Base-by-base conservation (phyloP, 2,329 filamentous ascomycete species). In the Pseudogymnoascus verrucosus region DNA sequence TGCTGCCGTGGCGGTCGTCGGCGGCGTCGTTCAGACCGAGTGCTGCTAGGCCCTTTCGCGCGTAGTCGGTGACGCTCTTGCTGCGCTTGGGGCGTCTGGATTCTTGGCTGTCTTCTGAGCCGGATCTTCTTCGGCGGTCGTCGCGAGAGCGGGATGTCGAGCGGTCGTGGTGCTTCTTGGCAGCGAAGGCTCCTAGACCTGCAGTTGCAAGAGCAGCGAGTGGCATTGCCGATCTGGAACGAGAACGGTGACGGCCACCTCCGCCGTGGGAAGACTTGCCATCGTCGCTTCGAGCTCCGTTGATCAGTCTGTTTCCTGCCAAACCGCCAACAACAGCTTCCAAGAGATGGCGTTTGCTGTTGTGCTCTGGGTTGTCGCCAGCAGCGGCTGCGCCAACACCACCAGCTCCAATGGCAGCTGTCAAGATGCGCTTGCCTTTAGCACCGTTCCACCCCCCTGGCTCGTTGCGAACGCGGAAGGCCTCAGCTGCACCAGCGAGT, bases 241-340 rank as follows among this genome's bases (percentile, higher is more conserved):
- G 85, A 67, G 89, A 91, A 14, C 85, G 84, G 0, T 81, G 84
- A 54, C 74, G 75, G 65, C 76, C 78, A 65, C 71, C 70, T 8
- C 28, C 31, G 1, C 37, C 57, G 6, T 40, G 57, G 66, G 28
- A 66, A 67, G 37, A 71, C 76, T 71, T 47, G 74, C 66, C 72
- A 76, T 69, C 76, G 73, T 61, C 74, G 75, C 83, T 87, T 77
- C 81, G 83, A 59, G 89, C 85, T 19, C 93, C 93, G 72, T 96
- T 93, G 74, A 96, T 84, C 66, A 96, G 78, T 63, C 90, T 89
- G 76, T 92, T 96, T 51, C 91, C 89, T 34, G 93, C 85, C 54
- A 97, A 83, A 75, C 93, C 93, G 71, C 92, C 93, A 65, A 97
- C 84, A 63, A 96, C 92, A 39, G 93, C 90, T 74, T 96, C 91